Evolutionary conservation across 73 alveolate genomes (phyloP).

Genomic region (Tetrahymena elliotti): DNA sequence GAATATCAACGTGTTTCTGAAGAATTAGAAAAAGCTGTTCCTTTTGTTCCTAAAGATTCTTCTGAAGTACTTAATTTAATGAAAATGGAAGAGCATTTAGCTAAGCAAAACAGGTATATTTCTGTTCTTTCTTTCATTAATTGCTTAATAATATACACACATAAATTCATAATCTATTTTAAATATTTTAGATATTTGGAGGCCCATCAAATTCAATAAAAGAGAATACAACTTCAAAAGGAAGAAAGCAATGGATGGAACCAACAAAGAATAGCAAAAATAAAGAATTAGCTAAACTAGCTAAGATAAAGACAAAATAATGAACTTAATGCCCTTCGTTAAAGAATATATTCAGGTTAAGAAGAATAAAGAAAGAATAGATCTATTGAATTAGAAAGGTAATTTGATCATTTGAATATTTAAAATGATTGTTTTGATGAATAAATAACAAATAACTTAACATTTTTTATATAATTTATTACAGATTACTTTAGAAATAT

Average conservation of each 20-base stretch:
- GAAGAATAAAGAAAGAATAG: slow-evolving; percentile 46
- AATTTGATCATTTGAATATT: neutral
- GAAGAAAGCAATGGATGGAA: slow-evolving; percentile 34
- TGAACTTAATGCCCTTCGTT: slow-evolving; percentile 39
- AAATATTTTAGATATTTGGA: slow-evolving; percentile 41
- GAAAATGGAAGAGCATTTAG: slow-evolving; percentile 51
- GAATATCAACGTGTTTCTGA: slow-evolving; percentile 20
- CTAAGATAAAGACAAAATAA: slow-evolving; percentile 25
- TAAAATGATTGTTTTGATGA: no score
- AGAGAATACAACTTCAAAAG: slow-evolving; percentile 2
- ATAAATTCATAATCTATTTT: neutral
- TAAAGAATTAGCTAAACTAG: slow-evolving; percentile 19
- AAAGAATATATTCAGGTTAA: slow-evolving; percentile 34
- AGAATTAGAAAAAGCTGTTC: slow-evolving; percentile 40
- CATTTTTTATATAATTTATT: no score
- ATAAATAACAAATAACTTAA: no score
- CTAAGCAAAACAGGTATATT: slow-evolving; percentile 43
- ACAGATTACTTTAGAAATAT: slow-evolving; percentile 50
- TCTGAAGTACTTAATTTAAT: slow-evolving; percentile 46
- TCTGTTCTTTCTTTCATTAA: no score
- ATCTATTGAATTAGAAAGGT: slow-evolving; percentile 44
- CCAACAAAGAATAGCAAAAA: slow-evolving; percentile 30
- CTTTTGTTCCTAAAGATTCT: slow-evolving; percentile 44
- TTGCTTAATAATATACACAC: neutral
- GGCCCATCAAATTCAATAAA: slow-evolving; percentile 43